Percentiles rank a stretch among this genome's conserved stretches.
Conservation (phyloP, 78 protist species). For the Trichosphaerium sp. region DNA sequence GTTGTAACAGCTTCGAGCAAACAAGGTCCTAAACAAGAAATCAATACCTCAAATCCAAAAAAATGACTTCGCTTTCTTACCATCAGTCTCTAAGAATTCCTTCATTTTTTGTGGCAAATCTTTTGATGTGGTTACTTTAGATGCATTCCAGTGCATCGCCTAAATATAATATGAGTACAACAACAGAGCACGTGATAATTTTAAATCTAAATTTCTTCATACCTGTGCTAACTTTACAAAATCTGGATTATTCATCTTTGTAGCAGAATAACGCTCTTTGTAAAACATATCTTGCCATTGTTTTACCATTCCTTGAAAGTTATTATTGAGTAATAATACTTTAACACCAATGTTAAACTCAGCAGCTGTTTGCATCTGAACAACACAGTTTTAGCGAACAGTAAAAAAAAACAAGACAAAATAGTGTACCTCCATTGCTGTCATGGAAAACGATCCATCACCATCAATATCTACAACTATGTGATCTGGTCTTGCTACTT, state of each 20-base stretch:
- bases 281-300: conserved; percentile 42
- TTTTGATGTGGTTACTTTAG: neutral
- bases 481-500: conserved; percentile 42
- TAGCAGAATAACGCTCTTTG: conserved; percentile 24
- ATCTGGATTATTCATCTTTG: conserved; percentile 39
- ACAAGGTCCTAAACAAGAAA: conserved; percentile 12
- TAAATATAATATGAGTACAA: neutral
- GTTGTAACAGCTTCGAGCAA: conserved; percentile 16
- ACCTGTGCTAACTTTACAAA: conserved; percentile 27
- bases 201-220: neutral
- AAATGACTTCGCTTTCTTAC: neutral
- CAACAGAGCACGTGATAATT: neutral
- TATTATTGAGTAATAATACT: conserved; percentile 21
- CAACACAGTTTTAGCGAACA: too few relatives aligned
- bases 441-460: conserved; percentile 58
- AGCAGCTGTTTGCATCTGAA: conserved; percentile 23
- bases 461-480: conserved; percentile 55
- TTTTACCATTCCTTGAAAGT: conserved; percentile 46
- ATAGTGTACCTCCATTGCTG: conserved; percentile 46
- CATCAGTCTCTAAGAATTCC: neutral
- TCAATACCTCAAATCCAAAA: conserved; percentile 6
- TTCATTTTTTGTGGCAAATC: neutral
- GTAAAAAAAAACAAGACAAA: too few relatives aligned
- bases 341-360: conserved; percentile 30
- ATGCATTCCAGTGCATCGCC: neutral